Conservation (phyloP, 257 asterid species). For the Scutellaria galericulata region DNA sequence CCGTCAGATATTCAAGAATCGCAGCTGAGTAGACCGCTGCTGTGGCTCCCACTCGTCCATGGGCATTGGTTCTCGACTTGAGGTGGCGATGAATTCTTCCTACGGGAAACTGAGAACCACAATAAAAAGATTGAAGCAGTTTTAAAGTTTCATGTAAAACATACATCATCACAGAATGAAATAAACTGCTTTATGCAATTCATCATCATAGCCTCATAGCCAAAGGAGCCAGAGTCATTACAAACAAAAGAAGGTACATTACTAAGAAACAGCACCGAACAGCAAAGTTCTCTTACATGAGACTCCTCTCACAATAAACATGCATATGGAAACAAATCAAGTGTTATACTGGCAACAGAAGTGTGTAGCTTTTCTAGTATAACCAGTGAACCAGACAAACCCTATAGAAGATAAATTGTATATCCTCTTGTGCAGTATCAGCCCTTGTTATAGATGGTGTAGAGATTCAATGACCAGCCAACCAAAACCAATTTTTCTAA, state of each 20-base stretch:
- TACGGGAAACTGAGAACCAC: conserved; percentile 73
- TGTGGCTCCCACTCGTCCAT: conserved; percentile 95
- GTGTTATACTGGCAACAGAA: background rate
- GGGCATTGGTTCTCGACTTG: conserved; percentile 79
- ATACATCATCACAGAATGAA: background rate
- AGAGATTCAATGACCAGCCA: background rate
- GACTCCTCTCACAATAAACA: conserved; percentile 4
- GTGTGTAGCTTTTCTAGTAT: background rate
- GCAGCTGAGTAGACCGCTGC: conserved; percentile 97
- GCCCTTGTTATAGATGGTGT: background rate
- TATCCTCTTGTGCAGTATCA: background rate
- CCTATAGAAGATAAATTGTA: too few relatives aligned
- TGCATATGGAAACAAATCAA: background rate
- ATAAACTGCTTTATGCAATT: background rate
- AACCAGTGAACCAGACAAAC: background rate
- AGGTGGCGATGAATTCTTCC: conserved; percentile 96
- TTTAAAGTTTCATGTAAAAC: background rate
- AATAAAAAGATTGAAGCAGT: background rate
- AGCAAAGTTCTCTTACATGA: background rate
- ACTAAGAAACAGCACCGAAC: background rate
- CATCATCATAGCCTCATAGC: background rate
- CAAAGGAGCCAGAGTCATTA: too few relatives aligned
- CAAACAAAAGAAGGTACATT: background rate
- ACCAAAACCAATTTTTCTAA: background rate
- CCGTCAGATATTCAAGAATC: conserved; percentile 86